phyloP scores from a whole-genome alignment of 2,329 filamentous ascomycete species.

The Xylariaceae sp. region DNA sequence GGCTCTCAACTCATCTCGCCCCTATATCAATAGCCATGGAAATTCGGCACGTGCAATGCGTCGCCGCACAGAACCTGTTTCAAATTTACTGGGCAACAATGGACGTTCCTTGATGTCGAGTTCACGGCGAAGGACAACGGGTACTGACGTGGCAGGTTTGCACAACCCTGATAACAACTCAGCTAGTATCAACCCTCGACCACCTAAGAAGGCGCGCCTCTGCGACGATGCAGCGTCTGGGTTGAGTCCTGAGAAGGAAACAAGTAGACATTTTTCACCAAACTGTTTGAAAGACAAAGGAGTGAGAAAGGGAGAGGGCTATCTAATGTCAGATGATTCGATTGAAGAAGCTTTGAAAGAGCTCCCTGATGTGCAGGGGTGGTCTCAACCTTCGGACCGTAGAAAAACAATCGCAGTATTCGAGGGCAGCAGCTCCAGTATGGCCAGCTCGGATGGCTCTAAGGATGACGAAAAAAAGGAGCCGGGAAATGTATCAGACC shows the following conservation, averaged over 20 bases:
- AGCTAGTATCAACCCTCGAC: constrained; percentile 32
- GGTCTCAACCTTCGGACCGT: constrained; percentile 38
- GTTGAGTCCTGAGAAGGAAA: constrained; percentile 35
- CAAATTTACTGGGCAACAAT: constrained; percentile 38
- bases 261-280: constrained; percentile 52
- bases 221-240: constrained; percentile 40
- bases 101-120: constrained; percentile 27
- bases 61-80: constrained; percentile 50
- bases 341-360: constrained; percentile 51
- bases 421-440: constrained; percentile 36
- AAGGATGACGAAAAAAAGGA: constrained; percentile 21
- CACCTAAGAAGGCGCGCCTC: constrained; percentile 55
- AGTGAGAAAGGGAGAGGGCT: constrained; percentile 38
- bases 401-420: constrained; percentile 43
- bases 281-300: constrained; percentile 16
- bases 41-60: constrained; percentile 42
- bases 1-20: constrained; percentile 25
- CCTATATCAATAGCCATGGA: constrained; percentile 28
- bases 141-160: constrained; percentile 1
- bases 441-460: constrained; percentile 14
- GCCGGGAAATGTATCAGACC: background rate
- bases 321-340: constrained; percentile 54
- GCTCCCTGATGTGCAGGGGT: constrained; percentile 50
- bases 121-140: constrained; percentile 29
- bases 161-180: constrained; percentile 16